Base-by-base conservation (phyloP, 192 early-diverging fungal species). In the Coemansia interrupta region DNA sequence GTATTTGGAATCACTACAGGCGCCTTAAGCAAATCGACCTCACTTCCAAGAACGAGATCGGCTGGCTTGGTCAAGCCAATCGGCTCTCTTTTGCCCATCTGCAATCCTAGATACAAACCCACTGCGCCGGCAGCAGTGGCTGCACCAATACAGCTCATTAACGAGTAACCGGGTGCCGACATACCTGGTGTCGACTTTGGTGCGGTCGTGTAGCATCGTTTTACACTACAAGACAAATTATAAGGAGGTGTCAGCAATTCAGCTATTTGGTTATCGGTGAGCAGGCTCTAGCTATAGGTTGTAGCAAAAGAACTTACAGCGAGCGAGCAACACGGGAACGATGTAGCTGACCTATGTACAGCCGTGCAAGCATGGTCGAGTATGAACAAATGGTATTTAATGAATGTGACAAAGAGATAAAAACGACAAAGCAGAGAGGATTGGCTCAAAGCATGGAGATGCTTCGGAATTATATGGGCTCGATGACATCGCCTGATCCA, bases 1-100 rank as follows among this genome's bases (percentile, higher is more conserved):
- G 48, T 58, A 42, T 78, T 39, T 18, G 74, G 74, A 18, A 78
- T 78, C 38, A 26, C 17, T 0, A 32, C 43, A 4, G 68, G 68
- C 7, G 50, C 58, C 39, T 58, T 42, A n/a, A 78, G 53, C 1
- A 22, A 12, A 4, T 19, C 8, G n/a, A 78, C 24, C 42, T 70
- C 74, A 51, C 53, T 60, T 26, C 71, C 71, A 17, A 73, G 26
- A 23, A 14, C 22, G n/a, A 36, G 6, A 1, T 42, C 47, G 6
- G 20, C 0, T 19, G 19, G 24, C 12, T 26, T 36, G 20, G 4
- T 17, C 19, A 1, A 26, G 4, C 2, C 26, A 26, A 26, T 26
- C 39, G 1, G 39, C 29, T 30, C 26, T 38, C 17, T 28, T 46
- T 1, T 32, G 15, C 4, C 30, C 20, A 48, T 43, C 32, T 56